Evolutionary conservation across 139 green algal species (phyloP), one percentile per base, ranked within the genome.

Genomic region (Gonium pectorale): DNA sequence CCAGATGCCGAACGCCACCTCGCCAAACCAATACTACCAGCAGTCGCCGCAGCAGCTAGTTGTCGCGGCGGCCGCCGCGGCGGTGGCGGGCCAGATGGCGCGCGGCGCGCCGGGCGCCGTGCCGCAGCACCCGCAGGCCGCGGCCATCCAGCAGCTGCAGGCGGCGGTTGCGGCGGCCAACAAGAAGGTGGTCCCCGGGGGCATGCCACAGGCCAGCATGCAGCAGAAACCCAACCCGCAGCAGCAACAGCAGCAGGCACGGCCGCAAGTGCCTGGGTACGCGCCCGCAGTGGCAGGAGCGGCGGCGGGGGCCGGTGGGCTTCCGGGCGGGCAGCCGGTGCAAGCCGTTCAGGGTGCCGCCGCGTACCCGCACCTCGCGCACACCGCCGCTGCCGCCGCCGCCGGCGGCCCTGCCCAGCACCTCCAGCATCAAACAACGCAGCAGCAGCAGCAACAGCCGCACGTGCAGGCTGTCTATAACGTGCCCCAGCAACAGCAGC

Each of bases 21-120:
- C 72, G 35, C 72, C 72, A 2, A 67, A 60, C n/a, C 51, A 19
- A 22, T 80, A 63, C 33, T 80, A 68, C 49, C 51, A 80, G 11
- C 31, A 33, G 35, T 80, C 72, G 21, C 72, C 72, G 6, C 72
- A 80, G 33, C 52, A 54, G 7, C 9, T 22, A 24, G 19, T 8
- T 22, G 54, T 24, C 9, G 72, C 72, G 9, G 72, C 37, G 37
- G 51, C 52, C 26, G 72, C 38, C 7, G 64, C 15, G 37, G 51
- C 52, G 70, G 69, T 44, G 17, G 67, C 41, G 68, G 33, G 24
- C 43, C 67, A 54, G 67, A 31, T 40, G 67, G 67, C 41, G 17
- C 70, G 70, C 49, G 46, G 29, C 5, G 44, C 49, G 5, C 9
- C 51, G 54, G 33, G 35, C 24, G 52, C 51, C 4, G 44, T 49